Evolutionary conservation across 1,284 basidiomycete species (phyloP).

Genomic region (Ceratobasidium papillatum): DNA sequence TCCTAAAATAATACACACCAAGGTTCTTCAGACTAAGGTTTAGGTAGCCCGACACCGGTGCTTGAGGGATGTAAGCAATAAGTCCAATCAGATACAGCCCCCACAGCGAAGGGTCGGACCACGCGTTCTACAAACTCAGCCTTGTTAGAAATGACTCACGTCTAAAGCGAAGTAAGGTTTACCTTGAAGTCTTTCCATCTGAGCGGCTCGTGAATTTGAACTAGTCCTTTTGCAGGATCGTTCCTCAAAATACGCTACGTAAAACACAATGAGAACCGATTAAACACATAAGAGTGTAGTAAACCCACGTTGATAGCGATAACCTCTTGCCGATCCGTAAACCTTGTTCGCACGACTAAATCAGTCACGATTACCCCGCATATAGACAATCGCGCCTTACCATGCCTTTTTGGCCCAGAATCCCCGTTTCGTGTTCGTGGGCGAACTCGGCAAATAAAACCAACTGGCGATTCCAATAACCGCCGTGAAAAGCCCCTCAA

Average conservation of each 20-base stretch:
- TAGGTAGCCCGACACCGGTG: slow-evolving; percentile 9
- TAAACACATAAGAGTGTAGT: background rate
- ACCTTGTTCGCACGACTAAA: slow-evolving; percentile 6
- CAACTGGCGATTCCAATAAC: slow-evolving; percentile 16
- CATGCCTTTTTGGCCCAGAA: slow-evolving; percentile 30
- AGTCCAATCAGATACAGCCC: slow-evolving; percentile 18
- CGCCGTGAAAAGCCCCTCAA: slow-evolving; percentile 32
- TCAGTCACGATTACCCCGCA: background rate
- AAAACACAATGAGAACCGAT: background rate
- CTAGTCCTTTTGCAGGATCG: slow-evolving; percentile 33
- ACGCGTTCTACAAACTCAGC: slow-evolving; percentile 15
- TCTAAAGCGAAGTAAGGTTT: too few species aligned
- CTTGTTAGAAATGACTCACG: background rate
- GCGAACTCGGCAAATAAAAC: slow-evolving; percentile 25
- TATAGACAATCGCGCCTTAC: background rate
- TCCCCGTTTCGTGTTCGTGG: slow-evolving; percentile 29
- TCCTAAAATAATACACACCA: background rate
- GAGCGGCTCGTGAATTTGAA: slow-evolving; percentile 27
- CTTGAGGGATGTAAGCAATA: slow-evolving; percentile 26
- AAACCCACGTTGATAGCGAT: slow-evolving; percentile 31
- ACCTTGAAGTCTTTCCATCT: slow-evolving; percentile 33
- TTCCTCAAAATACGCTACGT: slow-evolving; percentile 28
- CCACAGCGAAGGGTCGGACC: slow-evolving; percentile 22
- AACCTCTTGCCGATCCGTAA: slow-evolving; percentile 32
- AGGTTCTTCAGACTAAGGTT: slow-evolving; percentile 33